A percentile compares a stretch with the other conserved stretches of the same genome.
phyloP scores from a whole-genome alignment of 106 monocot species.

The Posidonia australis region DNA sequence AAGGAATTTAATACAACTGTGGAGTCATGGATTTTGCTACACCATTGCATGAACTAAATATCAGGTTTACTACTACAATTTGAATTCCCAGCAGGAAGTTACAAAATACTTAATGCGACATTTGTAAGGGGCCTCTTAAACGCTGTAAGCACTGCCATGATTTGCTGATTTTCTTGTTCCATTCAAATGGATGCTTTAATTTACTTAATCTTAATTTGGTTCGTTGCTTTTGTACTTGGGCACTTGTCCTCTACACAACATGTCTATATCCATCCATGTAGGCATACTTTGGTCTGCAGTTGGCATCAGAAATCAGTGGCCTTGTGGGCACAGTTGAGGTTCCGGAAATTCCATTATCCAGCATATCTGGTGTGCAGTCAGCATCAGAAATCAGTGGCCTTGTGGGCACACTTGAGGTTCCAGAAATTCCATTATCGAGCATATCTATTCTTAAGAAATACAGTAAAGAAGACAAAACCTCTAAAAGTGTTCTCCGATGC shows the following conservation, averaged over 20 bases:
- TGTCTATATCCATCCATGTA: slow-evolving; percentile 5
- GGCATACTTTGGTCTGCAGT: slow-evolving; percentile 70
- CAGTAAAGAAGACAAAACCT: slow-evolving; percentile 48
- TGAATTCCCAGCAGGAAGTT: slow-evolving; percentile 66
- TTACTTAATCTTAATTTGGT: neutral
- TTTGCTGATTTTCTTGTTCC: neutral
- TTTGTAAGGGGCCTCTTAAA: slow-evolving; percentile 83
- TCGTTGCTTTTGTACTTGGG: no score
- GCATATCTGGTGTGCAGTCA: slow-evolving; percentile 50
- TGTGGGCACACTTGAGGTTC: slow-evolving; percentile 68
- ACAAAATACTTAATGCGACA: slow-evolving; percentile 83
- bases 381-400: slow-evolving; percentile 69
- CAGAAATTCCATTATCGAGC: slow-evolving; percentile 70
- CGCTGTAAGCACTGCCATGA: slow-evolving; percentile 42
- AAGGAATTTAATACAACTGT: slow-evolving; percentile 50
- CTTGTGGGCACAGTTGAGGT: slow-evolving; percentile 75
- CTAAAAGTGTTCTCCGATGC: slow-evolving; percentile 82
- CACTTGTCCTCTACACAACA: no score
- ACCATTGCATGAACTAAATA: slow-evolving; percentile 85
- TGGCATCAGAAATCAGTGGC: slow-evolving; percentile 61
- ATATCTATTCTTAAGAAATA: slow-evolving; percentile 72
- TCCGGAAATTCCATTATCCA: slow-evolving; percentile 70
- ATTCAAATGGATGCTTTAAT: neutral
- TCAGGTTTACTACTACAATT: slow-evolving; percentile 57
- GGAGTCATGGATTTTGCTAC: slow-evolving; percentile 62